Evolutionary conservation across 495 filamentous ascomycete species (phyloP), one percentile per base, ranked within the genome.

Genomic region (Darksidea phi): DNA sequence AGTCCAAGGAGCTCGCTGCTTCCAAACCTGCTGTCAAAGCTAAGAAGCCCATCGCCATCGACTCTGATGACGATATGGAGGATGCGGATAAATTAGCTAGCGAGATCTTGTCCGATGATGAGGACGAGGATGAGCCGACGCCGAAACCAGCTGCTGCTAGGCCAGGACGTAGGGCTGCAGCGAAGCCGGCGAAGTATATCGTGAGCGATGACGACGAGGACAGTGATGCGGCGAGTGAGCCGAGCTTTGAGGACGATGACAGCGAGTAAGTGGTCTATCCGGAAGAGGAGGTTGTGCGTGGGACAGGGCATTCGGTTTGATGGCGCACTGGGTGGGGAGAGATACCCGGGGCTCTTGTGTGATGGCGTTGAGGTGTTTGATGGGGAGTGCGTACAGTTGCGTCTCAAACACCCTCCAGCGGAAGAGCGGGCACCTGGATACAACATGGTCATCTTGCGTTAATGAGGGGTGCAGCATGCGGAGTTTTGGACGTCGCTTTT

Each of bases 91-190:
- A 76, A 23, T 75, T 84, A 64, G 83, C 80, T 36, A 81, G 84
- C 52, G 82, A 84, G 23, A 78, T 84, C 34, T 59, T 84, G 54
- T 78, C 79, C 63, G 82, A 82, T 48, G 78, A 77, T 10, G 78
- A 74, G 1, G 74, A 73, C 6, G 78, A 78, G 18, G 75, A 77
- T 38, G 75, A 72, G 38, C 59, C 64, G 41, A 65, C 66, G 7
- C 61, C 67, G 21, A 70, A 74, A 57, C 67, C 75, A 12, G 68
- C 61, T 26, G 72, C 78, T 21, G 71, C 63, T 43, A 75, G 83
- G 54, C 82, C 83, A 6, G 70, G 80, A 42, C 73, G 83, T 28
- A 77, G 82, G n/a, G 78, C 80, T 5, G 72, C 81, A 12, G 67
- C 76, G 59, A 77, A 77, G 64, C 79, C 82, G 68, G 53, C 69